Evolutionary conservation across 129 eudicot species (phyloP).

Genomic region (Flaveria sonorensis): DNA sequence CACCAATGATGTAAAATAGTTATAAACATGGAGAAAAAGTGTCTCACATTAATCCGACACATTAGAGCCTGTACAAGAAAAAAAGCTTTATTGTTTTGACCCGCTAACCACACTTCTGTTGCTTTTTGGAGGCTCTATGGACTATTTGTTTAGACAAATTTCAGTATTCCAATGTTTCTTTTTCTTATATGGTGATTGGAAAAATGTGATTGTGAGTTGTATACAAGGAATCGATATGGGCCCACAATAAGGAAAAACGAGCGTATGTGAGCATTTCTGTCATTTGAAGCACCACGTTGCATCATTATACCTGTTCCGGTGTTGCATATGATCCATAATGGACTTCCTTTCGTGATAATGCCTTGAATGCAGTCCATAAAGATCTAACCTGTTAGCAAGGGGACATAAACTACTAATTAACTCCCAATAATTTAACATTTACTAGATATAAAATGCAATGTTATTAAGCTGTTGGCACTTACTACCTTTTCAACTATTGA

Average conservation of each 20-base stretch:
- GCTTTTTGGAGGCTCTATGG: not conserved
- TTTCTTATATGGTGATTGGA: not conserved
- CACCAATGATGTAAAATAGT: not conserved
- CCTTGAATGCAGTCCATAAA: slow-evolving; percentile 55
- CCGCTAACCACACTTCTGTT: not conserved
- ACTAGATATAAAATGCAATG: slow-evolving; percentile 6
- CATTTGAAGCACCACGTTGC: not conserved
- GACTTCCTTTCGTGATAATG: slow-evolving; percentile 62
- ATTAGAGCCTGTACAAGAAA: too few species aligned
- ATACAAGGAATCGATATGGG: not conserved
- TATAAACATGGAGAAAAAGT: not conserved
- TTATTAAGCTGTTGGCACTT: not conserved
- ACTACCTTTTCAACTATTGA: slow-evolving; percentile 67
- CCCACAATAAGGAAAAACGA: not conserved
- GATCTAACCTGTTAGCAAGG: slow-evolving; percentile 49
- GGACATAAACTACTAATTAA: not conserved
- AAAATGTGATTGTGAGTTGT: not conserved
- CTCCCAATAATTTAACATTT: not conserved
- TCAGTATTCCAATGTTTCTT: not conserved
- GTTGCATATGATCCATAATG: slow-evolving; percentile 73
- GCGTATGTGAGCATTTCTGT: not conserved
- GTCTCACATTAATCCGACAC: not conserved
- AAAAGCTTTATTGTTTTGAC: not conserved
- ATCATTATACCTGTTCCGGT: slow-evolving; percentile 54
- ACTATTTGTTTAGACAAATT: not conserved